phyloP scores from a whole-genome alignment of 2,329 filamentous ascomycete species.

The Aspergillus brasiliensis region DNA sequence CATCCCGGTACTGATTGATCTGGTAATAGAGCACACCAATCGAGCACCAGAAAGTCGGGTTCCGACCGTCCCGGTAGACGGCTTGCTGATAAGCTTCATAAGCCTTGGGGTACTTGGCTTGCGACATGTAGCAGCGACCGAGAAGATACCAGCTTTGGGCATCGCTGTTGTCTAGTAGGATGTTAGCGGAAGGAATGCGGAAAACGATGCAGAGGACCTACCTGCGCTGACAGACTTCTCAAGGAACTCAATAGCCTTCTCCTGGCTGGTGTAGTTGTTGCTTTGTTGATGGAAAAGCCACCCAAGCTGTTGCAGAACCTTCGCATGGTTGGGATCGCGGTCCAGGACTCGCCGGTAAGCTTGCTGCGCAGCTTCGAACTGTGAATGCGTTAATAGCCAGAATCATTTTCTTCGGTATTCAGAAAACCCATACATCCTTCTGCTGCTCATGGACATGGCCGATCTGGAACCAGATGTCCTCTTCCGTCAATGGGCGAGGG shows the following conservation, averaged over 20 bases:
- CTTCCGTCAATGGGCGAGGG: conserved; percentile 87
- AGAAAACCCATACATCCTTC: conserved; percentile 79
- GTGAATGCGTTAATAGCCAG: conserved; percentile 34
- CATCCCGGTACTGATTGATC: conserved; percentile 99
- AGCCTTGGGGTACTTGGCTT: conserved; percentile 97
- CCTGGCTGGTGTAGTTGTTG: conserved; percentile 85
- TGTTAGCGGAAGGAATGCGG: conserved; percentile 3
- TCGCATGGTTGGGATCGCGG: conserved; percentile 92
- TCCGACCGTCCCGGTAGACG: conserved; percentile 94
- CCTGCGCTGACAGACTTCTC: conserved; percentile 94
- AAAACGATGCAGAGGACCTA: conserved; percentile 50
- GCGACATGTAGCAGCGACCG: conserved; percentile 98
- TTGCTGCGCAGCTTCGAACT: conserved; percentile 91
- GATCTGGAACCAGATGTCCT: conserved; percentile 99
- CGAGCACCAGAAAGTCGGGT: conserved; percentile 99
- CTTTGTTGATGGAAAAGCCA: conserved; percentile 98
- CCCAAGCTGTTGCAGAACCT: conserved; percentile 94
- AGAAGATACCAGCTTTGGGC: conserved; percentile 99
- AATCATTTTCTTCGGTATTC: not conserved
- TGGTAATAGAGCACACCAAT: conserved; percentile 99
- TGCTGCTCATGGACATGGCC: conserved; percentile 98
- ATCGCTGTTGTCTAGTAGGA: conserved; percentile 75
- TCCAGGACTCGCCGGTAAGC: conserved; percentile 93
- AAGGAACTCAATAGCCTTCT: conserved; percentile 93
- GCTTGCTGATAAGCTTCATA: conserved; percentile 99